Evolutionary conservation across 306 rosid genomes (phyloP), one percentile per base, ranked within the genome.

Genomic region (Castanea crenata): DNA sequence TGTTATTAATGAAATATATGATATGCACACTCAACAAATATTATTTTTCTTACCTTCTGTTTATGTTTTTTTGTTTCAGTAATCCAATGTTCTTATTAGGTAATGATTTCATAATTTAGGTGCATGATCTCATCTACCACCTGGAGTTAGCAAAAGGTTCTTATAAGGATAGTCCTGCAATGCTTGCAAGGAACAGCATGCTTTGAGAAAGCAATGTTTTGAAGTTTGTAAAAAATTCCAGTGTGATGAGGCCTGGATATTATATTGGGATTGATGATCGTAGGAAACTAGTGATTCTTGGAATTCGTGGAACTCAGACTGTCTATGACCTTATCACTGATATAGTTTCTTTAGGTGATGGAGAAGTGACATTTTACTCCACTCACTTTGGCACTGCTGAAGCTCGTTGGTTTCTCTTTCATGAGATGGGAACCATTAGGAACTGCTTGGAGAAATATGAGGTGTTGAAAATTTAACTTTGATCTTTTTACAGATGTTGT

Each of bases 241-340:
- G 93, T 65, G 85, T 93, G 32, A 93, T 95, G 93, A 90, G 96
- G 85, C 98, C 99, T 80, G 97, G 91, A 54, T 95, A 95, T 85
- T 93, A 91, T 84, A 83, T 93, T 76, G 99, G 97, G 56, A 78
- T 90, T 71, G 97, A 93, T 83, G 44, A 89, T 75, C 85, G 93
- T 68, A 90, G 80, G 82, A 91, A 90, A 86, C 94, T 93, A 77
- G 89, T 95, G 74, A 90, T 95, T 79, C 77, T 93, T 79, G 91
- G 94, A 69, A 93, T 95, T 70, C 93, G 93, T 19, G 99, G 98
- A 29, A 93, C 99, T 51, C 97, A 89, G 62, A 84, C 98, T 77
- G 86, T 93, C 5, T 95, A 86, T 88, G 99, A 95, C 81, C 94
- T 95, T 85, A 86, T 95, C 82, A 95, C 97, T 69, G 98, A 95